A percentile compares a stretch with the other conserved stretches of the same genome.
These are phyloP conservation scores for Rhizopogon salebrosus DNA, from an alignment of 768 basidiomycete species.

Conservation along the genomic window DNA sequence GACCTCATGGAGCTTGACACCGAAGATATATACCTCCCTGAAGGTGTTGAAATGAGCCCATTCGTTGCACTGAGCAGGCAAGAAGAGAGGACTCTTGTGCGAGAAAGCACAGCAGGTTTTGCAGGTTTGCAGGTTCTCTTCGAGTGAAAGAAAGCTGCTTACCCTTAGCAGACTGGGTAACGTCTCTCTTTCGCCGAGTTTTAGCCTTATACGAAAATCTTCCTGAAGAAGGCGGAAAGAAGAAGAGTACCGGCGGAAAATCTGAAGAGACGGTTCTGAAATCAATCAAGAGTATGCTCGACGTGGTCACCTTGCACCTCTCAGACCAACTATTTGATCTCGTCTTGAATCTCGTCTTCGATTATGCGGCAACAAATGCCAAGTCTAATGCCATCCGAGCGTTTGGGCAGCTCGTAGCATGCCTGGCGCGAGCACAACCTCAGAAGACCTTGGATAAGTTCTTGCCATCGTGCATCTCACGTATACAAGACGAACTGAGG, in stretches of 20 bases:
- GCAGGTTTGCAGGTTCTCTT: conserved; percentile 44
- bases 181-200: conserved; percentile 70
- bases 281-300: conserved; percentile 74
- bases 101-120: conserved; percentile 76
- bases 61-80: conserved; percentile 40
- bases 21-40: conserved; percentile 43
- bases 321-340: conserved; percentile 71
- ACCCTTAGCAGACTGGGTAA: conserved; percentile 63
- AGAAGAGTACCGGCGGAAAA: conserved; percentile 82
- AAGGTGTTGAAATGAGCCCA: conserved; percentile 37
- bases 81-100: conserved; percentile 67
- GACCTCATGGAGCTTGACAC: conserved; percentile 51
- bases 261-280: conserved; percentile 72
- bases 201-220: conserved; percentile 86
- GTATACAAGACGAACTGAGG: conserved; percentile 81
- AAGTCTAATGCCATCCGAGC: conserved; percentile 90
- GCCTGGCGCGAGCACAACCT: conserved; percentile 75
- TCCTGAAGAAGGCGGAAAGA: conserved; percentile 90
- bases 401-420: conserved; percentile 83
- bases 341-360: conserved; percentile 76
- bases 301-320: conserved; percentile 71
- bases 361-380: conserved; percentile 85
- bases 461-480: conserved; percentile 66
- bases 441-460: conserved; percentile 75
- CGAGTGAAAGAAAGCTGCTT: neutral